These are phyloP conservation scores for Colletotrichum spaethianum DNA, from an alignment of 2,329 filamentous ascomycete genomes.

Conservation along the genomic window DNA sequence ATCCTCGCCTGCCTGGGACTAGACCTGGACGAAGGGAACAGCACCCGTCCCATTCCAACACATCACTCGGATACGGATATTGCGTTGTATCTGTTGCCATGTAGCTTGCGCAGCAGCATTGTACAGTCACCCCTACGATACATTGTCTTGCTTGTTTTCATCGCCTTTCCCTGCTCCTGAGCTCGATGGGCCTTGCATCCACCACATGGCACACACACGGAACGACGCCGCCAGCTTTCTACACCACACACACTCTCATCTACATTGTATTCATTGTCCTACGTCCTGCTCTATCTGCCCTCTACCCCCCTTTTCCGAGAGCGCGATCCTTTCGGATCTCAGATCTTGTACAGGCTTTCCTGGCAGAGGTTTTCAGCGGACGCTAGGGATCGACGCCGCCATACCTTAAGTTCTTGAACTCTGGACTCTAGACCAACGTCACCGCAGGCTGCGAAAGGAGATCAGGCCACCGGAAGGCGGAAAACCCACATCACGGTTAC, in stretches of 20 bases:
- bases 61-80: neutral
- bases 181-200: neutral
- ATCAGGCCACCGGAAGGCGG: neutral
- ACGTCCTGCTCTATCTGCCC: slow-evolving; percentile 14
- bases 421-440: slow-evolving; percentile 7
- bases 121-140: neutral
- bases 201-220: neutral
- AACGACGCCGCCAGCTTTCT: neutral
- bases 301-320: neutral
- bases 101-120: neutral
- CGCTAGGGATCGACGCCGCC: slow-evolving; percentile 28
- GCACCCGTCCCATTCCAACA: neutral
- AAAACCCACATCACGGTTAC: neutral
- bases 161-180: neutral
- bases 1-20: slow-evolving; percentile 16
- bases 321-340: slow-evolving; percentile 12
- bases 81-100: neutral
- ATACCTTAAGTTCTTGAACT: slow-evolving; percentile 4
- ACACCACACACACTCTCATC: neutral
- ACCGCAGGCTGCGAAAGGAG: slow-evolving; percentile 7
- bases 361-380: neutral
- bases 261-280: neutral
- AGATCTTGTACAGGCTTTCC: neutral
- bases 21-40: slow-evolving; percentile 22
- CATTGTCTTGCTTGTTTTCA: neutral